Evolutionary conservation across 495 filamentous ascomycete genomes (phyloP).

Genomic region (Platismatia glauca): DNA sequence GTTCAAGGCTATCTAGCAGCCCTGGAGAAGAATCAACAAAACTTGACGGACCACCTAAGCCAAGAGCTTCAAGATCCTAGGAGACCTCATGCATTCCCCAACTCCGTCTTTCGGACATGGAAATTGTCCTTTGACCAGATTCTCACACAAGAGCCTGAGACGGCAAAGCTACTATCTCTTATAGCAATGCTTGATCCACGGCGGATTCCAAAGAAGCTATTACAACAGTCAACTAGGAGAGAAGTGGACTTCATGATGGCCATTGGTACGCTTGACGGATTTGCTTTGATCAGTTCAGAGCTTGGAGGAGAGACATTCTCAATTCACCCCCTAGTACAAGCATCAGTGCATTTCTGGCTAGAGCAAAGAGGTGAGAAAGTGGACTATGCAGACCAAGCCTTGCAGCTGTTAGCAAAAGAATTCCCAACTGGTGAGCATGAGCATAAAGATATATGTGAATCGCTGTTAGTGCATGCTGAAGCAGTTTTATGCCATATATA

Average conservation of each 20-base stretch:
- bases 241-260: background rate
- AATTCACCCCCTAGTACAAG: constrained; percentile 3
- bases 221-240: background rate
- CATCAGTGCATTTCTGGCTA: constrained; percentile 5
- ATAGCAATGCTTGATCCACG: too few species aligned
- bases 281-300: background rate
- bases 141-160: background rate
- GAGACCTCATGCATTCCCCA: background rate
- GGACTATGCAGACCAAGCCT: constrained; percentile 2
- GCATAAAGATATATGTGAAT: constrained; percentile 6
- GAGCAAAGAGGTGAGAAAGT: background rate
- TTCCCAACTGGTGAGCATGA: constrained; percentile 5
- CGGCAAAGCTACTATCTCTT: too few species aligned
- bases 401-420: constrained; percentile 3
- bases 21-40: background rate
- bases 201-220: background rate
- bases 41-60: background rate
- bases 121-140: background rate
- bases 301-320: constrained; percentile 3
- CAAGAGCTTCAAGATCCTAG: constrained; percentile 4
- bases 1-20: background rate
- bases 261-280: background rate
- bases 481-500: constrained; percentile 4
- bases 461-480: constrained; percentile 4
- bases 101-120: constrained; percentile 1